Percentiles rank a stretch among this genome's conserved stretches.
Conservation (phyloP, 1,284 basidiomycete genomes). For the Ceratobasidium sp. region DNA sequence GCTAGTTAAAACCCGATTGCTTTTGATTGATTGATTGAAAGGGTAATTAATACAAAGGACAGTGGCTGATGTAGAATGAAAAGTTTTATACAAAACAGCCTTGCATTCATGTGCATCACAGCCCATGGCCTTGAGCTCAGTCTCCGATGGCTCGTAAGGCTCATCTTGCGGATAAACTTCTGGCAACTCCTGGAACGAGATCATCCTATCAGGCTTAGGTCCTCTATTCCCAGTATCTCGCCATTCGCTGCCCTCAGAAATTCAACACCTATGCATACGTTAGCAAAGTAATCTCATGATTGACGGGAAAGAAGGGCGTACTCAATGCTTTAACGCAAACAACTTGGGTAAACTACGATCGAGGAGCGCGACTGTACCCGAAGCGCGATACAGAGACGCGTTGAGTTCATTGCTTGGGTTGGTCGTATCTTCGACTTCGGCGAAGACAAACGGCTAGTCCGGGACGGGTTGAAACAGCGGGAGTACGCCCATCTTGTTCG, state of each 20-base stretch:
- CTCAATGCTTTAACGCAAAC: slow-evolving; percentile 91
- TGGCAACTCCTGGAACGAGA: slow-evolving; percentile 91
- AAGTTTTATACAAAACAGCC: slow-evolving; percentile 93
- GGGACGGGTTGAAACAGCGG: too few species aligned
- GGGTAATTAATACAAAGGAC: too few species aligned
- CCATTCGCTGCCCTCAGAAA: slow-evolving; percentile 79
- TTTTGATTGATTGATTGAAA: too few species aligned
- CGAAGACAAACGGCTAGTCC: slow-evolving; percentile 97
- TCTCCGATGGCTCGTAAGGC: slow-evolving; percentile 73
- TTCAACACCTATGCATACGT: slow-evolving; percentile 77
- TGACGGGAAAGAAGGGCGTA: slow-evolving; percentile 57
- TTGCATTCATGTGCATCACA: slow-evolving; percentile 87
- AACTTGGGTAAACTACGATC: slow-evolving; percentile 95
- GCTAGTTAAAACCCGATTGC: too few species aligned
- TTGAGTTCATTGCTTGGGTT: slow-evolving; percentile 86
- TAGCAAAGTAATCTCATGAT: not conserved
- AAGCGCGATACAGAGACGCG: slow-evolving; percentile 87
- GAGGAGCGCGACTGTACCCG: slow-evolving; percentile 97
- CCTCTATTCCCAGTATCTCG: slow-evolving; percentile 81
- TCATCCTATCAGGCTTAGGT: slow-evolving; percentile 76
- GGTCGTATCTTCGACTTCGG: slow-evolving; percentile 93
- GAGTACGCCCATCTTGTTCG: too few species aligned
- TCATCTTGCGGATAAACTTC: slow-evolving; percentile 90
- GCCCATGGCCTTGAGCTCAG: slow-evolving; percentile 75
- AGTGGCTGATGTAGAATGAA: not conserved